phyloP scores from a whole-genome alignment of 179 eudicot genomes.

The Drosera spatulata region DNA sequence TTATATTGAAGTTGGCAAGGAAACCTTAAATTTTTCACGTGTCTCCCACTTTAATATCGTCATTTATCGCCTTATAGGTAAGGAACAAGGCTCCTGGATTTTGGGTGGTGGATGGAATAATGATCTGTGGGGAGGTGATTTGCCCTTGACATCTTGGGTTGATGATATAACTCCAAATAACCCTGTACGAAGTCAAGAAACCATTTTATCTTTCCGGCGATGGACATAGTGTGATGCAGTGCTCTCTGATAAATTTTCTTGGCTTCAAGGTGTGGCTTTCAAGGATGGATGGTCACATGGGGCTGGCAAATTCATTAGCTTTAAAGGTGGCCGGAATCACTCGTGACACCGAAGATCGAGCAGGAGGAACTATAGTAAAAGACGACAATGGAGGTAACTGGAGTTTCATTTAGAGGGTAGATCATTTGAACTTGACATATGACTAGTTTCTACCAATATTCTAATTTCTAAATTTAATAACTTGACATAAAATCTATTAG shows the following conservation, averaged over 20 bases:
- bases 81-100: conserved; percentile 70
- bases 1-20: too few species aligned
- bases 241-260: too few species aligned
- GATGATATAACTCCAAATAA: conserved; percentile 75
- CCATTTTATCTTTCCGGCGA: background rate
- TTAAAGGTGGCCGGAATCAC: conserved; percentile 62
- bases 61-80: conserved; percentile 29
- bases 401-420: background rate
- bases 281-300: conserved; percentile 97
- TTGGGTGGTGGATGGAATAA: conserved; percentile 97
- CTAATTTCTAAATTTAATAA: too few species aligned
- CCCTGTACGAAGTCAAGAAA: conserved; percentile 47
- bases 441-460: too few species aligned
- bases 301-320: conserved; percentile 83
- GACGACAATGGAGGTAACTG: conserved; percentile 45
- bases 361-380: conserved; percentile 57
- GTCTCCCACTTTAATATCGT: too few species aligned
- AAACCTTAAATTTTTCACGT: too few species aligned
- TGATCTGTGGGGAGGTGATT: conserved; percentile 89
- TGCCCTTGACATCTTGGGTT: conserved; percentile 79
- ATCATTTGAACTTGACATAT: too few species aligned
- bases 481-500: too few species aligned
- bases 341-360: conserved; percentile 49
- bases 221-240: background rate
- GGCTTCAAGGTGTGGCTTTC: conserved; percentile 65